A percentile compares a stretch with the other conserved stretches of the same genome.
Conservation (phyloP, 805 yeast genomes). For the Pichia phayaonensis region DNA sequence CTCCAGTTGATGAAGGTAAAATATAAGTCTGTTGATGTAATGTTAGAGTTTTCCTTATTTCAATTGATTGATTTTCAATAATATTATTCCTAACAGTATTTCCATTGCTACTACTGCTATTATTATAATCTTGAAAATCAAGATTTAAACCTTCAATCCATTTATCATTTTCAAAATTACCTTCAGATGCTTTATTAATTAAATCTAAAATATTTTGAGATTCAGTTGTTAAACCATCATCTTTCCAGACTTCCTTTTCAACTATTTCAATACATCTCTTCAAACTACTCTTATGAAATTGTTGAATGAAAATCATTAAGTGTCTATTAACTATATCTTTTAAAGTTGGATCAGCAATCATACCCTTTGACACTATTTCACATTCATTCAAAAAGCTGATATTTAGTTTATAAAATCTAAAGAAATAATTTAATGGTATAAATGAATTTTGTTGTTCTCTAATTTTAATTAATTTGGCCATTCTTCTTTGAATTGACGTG, state of each 20-base stretch:
- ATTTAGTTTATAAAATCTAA: constrained; percentile 57
- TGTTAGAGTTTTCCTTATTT: constrained; percentile 27
- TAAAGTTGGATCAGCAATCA: constrained; percentile 47
- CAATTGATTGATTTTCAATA: neutral
- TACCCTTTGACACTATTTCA: constrained; percentile 68
- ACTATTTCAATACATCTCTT: constrained; percentile 40
- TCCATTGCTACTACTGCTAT: constrained; percentile 24
- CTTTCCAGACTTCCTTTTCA: constrained; percentile 76
- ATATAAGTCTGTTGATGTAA: constrained; percentile 52
- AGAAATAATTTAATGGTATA: constrained; percentile 51
- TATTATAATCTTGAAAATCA: constrained; percentile 10
- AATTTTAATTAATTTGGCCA: constrained; percentile 71
- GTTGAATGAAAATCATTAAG: constrained; percentile 47
- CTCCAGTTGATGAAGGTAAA: constrained; percentile 43
- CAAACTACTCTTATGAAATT: constrained; percentile 46
- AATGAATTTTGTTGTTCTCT: constrained; percentile 64
- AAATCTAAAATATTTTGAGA: constrained; percentile 45
- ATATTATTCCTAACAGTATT: constrained; percentile 4
- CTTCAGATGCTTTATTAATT: constrained; percentile 38
- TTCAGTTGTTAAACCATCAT: constrained; percentile 43
- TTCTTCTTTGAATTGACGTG: constrained; percentile 62
- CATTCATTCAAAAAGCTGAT: constrained; percentile 73
- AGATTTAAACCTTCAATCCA: constrained; percentile 39
- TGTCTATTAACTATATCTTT: constrained; percentile 64
- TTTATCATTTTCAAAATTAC: constrained; percentile 32